Base-by-base conservation (phyloP, 768 basidiomycete species). In the Tulasnella sp. region DNA sequence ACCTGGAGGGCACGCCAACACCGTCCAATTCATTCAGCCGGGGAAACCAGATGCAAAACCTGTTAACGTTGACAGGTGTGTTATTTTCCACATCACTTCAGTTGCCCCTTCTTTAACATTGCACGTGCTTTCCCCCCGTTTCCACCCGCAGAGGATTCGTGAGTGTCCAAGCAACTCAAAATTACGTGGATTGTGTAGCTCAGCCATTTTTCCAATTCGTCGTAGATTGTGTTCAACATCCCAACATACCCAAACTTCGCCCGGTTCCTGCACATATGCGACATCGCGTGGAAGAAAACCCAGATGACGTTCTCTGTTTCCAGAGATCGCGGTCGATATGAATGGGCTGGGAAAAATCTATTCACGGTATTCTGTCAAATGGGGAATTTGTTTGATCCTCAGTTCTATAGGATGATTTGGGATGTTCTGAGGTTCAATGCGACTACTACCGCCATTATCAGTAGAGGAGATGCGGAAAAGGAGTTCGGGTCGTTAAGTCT, bases 261-360 rank as follows among this genome's bases (percentile, higher is more conserved):
- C 43, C 72, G 75, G 35, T 88, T 87, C 61, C 69, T 86, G 29
- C 63, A 67, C 13, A 61, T 69, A 25, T 67, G 73, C 41, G 65
- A 70, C 12, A 71, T 84, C 35, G 65, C 64, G 3, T 70, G 78
- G 27, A 57, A 76, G 35, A 70, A 72, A 3, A 83, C 82, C 0
- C 75, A 78, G 49, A 87, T 86, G 83, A 79, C 83, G 0, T 86
- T 87, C 64, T 75, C 76, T 57, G 75, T 89, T 32, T 81, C 83
- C 3, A 71, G 83, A 42, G 81, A 86, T 61, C 53, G 61, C 19
- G 85, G 83, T 0, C 62, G 58, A 15, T 83, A 83, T 57, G 83
- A 87, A 62, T 87, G 85, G 82, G 81, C 83, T 3, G 82, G 83
- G 27, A 73, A 75, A 57, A 77, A 74, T 41, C 67, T 76, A 0